phyloP scores from a whole-genome alignment of 169 alveolate genomes.

The Plasmodium fragile region DNA sequence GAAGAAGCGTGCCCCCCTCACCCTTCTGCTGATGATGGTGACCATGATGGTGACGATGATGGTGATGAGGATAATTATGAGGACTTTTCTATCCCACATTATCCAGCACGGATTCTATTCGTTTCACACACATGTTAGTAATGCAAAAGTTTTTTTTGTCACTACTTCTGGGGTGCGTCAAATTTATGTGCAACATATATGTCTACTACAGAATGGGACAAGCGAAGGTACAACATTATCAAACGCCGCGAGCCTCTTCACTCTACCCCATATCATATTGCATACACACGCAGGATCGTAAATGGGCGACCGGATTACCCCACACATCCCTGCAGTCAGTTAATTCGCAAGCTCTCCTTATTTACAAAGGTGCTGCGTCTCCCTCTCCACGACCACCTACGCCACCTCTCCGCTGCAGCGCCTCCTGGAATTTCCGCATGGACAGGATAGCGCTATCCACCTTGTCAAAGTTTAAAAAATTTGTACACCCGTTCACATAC shows the following conservation, averaged over 20 bases:
- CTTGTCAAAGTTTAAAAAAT: constrained; percentile 32
- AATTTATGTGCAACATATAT: background rate
- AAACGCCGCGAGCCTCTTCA: background rate
- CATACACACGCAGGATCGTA: background rate
- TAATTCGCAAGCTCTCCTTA: background rate
- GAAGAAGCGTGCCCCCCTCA: background rate
- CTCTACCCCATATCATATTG: background rate
- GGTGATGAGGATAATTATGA: background rate
- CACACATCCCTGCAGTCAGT: background rate
- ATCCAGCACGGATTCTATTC: background rate
- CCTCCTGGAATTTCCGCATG: constrained; percentile 27
- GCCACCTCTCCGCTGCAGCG: background rate
- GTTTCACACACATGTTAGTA: background rate
- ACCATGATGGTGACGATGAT: too few species aligned
- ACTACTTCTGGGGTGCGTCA: background rate
- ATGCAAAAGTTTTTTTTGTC: background rate
- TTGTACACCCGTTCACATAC: constrained; percentile 44
- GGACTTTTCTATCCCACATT: background rate
- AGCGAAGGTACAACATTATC: background rate
- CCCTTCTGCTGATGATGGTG: background rate
- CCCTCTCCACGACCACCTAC: background rate
- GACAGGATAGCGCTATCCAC: constrained; percentile 23
- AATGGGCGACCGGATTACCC: background rate
- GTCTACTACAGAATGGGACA: background rate
- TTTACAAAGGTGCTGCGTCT: background rate